phyloP scores from a whole-genome alignment of 495 filamentous ascomycete genomes.

The Annulohypoxylon moriforme region DNA sequence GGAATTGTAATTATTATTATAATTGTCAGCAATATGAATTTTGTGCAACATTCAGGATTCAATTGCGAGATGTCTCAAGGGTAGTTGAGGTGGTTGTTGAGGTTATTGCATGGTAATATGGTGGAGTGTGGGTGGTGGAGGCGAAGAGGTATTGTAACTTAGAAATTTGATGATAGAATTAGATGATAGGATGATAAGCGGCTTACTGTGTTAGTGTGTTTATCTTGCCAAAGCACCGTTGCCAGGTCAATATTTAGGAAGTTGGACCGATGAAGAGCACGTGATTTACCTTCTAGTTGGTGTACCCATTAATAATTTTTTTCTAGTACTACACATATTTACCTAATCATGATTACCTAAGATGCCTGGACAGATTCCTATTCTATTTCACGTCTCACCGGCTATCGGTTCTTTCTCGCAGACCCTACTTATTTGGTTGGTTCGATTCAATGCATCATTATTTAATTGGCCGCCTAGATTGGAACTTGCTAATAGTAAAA shows the following conservation, averaged over 20 bases:
- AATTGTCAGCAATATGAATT: background rate
- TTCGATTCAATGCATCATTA: too few relatives aligned
- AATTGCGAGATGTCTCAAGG: conserved; percentile 11
- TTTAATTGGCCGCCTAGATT: too few relatives aligned
- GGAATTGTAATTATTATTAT: background rate
- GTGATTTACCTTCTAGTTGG: background rate
- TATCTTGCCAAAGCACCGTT: conserved; percentile 39
- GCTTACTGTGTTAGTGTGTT: conserved; percentile 29
- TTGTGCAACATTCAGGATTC: conserved; percentile 17
- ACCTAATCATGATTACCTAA: too few relatives aligned
- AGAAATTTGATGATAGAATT: conserved; percentile 13
- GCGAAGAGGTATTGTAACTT: conserved; percentile 9
- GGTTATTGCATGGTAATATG: background rate
- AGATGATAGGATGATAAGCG: too few relatives aligned
- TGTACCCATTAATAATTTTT: background rate
- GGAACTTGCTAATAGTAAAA: background rate
- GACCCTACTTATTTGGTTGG: too few relatives aligned
- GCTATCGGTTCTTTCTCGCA: background rate
- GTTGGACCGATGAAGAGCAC: background rate
- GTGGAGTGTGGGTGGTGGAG: background rate
- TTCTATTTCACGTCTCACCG: too few relatives aligned
- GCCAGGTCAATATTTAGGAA: conserved; percentile 46
- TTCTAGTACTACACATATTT: too few relatives aligned
- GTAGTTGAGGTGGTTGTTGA: too few relatives aligned
- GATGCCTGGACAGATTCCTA: background rate